A percentile compares a stretch with the other conserved stretches of the same genome.
These are phyloP conservation scores for Hortaea sp. DNA, from an alignment of 2,329 filamentous ascomycete genomes.

Conservation along the genomic window DNA sequence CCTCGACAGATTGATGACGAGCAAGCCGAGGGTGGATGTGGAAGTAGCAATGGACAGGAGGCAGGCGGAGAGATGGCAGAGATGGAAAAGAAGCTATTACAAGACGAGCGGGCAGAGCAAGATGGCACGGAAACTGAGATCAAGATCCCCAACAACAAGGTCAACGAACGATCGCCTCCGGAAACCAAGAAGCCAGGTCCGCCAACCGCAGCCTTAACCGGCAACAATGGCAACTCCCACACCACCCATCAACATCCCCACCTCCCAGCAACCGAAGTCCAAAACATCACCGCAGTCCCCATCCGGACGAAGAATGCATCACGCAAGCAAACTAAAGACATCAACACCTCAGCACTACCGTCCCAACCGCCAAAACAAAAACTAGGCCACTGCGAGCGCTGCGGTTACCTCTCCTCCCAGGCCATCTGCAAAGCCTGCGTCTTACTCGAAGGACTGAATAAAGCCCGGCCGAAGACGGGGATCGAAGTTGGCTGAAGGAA, in stretches of 20 bases:
- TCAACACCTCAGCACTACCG: not conserved
- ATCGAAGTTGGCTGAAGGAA: constrained; percentile 25
- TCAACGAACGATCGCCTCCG: constrained; percentile 3
- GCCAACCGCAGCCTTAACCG: not conserved
- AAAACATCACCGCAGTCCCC: constrained; percentile 9
- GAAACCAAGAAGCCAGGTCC: not conserved
- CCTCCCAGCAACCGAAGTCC: not conserved
- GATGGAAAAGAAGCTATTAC: constrained; percentile 64
- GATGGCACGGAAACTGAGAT: constrained; percentile 56
- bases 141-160: constrained; percentile 19
- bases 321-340: not conserved
- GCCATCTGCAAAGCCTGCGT: constrained; percentile 87
- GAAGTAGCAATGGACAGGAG: constrained; percentile 55
- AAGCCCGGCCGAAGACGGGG: constrained; percentile 42
- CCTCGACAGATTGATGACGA: constrained; percentile 30
- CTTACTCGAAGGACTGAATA: constrained; percentile 82
- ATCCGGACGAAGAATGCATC: constrained; percentile 19
- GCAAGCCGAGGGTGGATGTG: constrained; percentile 63
- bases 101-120: constrained; percentile 50
- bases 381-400: constrained; percentile 73
- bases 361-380: constrained; percentile 51
- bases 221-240: constrained; percentile 5
- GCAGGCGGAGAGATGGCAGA: constrained; percentile 69
- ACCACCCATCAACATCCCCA: constrained; percentile 1
- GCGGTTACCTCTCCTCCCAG: constrained; percentile 94